Conservation (phyloP, 1,284 basidiomycete genomes). For the Coniferiporia sulphurascens region DNA sequence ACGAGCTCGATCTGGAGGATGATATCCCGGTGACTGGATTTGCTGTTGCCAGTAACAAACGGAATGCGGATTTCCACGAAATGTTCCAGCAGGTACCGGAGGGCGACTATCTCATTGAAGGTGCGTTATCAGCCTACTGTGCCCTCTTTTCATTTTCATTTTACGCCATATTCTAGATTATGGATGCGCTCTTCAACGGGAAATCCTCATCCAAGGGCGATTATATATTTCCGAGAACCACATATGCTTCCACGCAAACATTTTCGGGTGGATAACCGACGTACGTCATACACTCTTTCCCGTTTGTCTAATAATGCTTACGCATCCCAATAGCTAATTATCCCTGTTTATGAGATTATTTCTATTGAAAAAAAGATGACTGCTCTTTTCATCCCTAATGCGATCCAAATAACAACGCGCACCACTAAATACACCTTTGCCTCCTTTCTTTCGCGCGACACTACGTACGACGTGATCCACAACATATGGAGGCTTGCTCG, state of each 20-base stretch:
- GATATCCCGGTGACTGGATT: slow-evolving; percentile 87
- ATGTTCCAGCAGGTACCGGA: slow-evolving; percentile 87
- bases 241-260: slow-evolving; percentile 97
- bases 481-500: slow-evolving; percentile 94
- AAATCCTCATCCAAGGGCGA: slow-evolving; percentile 94
- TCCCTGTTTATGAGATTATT: slow-evolving; percentile 89
- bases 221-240: slow-evolving; percentile 98
- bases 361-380: slow-evolving; percentile 97
- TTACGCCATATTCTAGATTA: slow-evolving; percentile 64
- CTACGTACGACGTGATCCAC: slow-evolving; percentile 92
- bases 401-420: slow-evolving; percentile 85
- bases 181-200: slow-evolving; percentile 92
- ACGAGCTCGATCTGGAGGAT: slow-evolving; percentile 50
- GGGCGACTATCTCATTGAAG: slow-evolving; percentile 97
- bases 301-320: slow-evolving; percentile 7
- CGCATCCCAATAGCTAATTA: slow-evolving; percentile 59
- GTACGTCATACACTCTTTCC: slow-evolving; percentile 41
- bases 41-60: slow-evolving; percentile 92
- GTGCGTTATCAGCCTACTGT: slow-evolving; percentile 37
- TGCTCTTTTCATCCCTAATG: slow-evolving; percentile 97
- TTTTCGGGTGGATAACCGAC: slow-evolving; percentile 98
- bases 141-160: slow-evolving; percentile 2
- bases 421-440: slow-evolving; percentile 89
- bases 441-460: slow-evolving; percentile 94
- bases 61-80: slow-evolving; percentile 95